Conservation (phyloP, 1,284 basidiomycete genomes). For the Ceratobasidium sp. region DNA sequence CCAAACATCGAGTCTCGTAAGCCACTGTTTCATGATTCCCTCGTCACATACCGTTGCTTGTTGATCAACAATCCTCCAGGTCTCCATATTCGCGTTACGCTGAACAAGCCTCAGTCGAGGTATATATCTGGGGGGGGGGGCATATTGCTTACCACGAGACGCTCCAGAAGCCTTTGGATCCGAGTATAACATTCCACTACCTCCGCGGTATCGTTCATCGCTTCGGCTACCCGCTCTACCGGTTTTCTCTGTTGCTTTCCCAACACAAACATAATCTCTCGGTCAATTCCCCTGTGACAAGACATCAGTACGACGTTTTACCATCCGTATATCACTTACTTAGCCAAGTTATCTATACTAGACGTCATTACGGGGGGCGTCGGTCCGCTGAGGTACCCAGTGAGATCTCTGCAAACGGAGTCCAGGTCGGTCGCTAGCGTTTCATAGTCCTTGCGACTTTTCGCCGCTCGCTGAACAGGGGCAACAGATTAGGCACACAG, state of each 20-base stretch:
- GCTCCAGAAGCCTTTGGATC: neutral
- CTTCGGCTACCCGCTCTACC: neutral
- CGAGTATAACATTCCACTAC: neutral
- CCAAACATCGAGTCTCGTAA: no score
- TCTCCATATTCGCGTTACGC: neutral
- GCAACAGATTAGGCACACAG: neutral
- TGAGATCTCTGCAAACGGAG: neutral
- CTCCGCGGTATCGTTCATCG: neutral
- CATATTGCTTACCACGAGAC: neutral
- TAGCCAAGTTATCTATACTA: neutral
- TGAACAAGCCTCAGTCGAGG: neutral
- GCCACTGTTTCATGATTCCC: neutral
- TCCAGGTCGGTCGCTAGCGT: neutral
- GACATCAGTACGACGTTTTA: neutral
- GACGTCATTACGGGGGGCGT: neutral
- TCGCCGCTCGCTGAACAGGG: neutral
- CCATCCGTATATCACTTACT: neutral
- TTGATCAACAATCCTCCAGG: neutral
- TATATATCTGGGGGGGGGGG: neutral
- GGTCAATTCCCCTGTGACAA: neutral
- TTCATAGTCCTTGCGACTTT: slow-evolving; percentile 9
- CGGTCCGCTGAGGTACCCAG: neutral
- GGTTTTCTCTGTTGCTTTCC: neutral
- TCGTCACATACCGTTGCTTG: neutral
- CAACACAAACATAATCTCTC: neutral